Base-by-base conservation (phyloP, 345 rosid genomes). In the Litchi chinensis region DNA sequence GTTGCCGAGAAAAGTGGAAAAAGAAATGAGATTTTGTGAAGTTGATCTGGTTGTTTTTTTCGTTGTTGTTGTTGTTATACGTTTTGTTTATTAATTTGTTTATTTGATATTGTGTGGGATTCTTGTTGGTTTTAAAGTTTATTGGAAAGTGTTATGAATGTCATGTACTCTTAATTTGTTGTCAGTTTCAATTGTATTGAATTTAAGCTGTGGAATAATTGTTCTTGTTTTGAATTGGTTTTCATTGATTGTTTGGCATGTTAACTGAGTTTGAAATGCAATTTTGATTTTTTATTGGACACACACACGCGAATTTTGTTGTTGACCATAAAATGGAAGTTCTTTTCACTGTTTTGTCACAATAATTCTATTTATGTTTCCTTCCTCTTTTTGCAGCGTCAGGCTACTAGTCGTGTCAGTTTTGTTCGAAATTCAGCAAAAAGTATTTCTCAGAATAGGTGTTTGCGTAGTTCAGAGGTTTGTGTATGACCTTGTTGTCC, bases 391-490 rank as follows among this genome's bases (percentile, higher is more conserved):
- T 79, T 83, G 81, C 77, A 89, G 89, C 28, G 68, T 82, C 92
- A 82, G 68, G 83, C 84, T 65, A 83, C 82, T 60, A 65, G 84
- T 59, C 43, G 82, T 76, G 87, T 70, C 79, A 68, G 85, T 74
- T 77, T 80, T 48, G 54, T 82, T 22, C 80, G 28, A 70, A 87
- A 64, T 81, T 84, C 91, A 0, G 87, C 68, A 11, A 91, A 77
- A 77, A 81, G 80, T 78, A 46, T 85, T 46, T 72, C 87, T 39
- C 87, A 82, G 56, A 76, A 82, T 74, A 89, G 85, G 84, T 80
- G 77, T 64, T 88, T 86, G 40, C 74, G 82, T 67, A 75, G 83
- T 76, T 88, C 87, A 0, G 85, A 91, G 97, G 99, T 95, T 68
- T 56, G 89, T 77, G 54, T 18, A 67, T 80, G 79, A 70, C 69